Percentiles rank a stretch among this genome's conserved stretches.
phyloP scores from a whole-genome alignment of 305 asterid genomes.

The Caryopteris hybrid region DNA sequence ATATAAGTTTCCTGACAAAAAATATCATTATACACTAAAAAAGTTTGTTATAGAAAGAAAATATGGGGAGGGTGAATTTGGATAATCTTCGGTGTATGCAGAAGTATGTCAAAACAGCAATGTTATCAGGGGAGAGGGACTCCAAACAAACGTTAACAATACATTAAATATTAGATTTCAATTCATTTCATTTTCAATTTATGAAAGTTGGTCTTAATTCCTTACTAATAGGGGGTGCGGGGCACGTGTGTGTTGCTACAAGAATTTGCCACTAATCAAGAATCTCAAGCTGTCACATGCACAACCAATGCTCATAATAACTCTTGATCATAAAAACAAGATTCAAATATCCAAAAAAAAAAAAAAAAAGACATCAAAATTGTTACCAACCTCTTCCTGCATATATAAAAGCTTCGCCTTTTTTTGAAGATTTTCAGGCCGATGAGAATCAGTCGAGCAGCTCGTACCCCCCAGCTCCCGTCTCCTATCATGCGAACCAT shows the following conservation, averaged over 20 bases:
- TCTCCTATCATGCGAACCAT: constrained; percentile 25
- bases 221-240: too few relatives aligned
- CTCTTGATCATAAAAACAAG: neutral
- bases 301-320: neutral
- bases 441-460: constrained; percentile 29
- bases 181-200: too few relatives aligned
- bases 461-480: constrained; percentile 26
- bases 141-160: neutral
- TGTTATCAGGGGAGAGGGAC: neutral
- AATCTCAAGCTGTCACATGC: neutral
- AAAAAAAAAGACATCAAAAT: neutral
- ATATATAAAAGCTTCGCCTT: constrained; percentile 63
- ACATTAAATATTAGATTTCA: too few relatives aligned
- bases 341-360: neutral
- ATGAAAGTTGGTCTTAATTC: too few relatives aligned
- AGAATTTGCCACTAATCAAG: too few relatives aligned
- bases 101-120: neutral
- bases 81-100: too few relatives aligned
- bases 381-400: constrained; percentile 75
- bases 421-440: constrained; percentile 45
- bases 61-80: neutral
- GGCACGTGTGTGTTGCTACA: too few relatives aligned
- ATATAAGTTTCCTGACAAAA: neutral
- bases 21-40: neutral
- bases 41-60: neutral